Evolutionary conservation across 2,329 filamentous ascomycete genomes (phyloP).

Genomic region (Ceratocystis destructans): DNA sequence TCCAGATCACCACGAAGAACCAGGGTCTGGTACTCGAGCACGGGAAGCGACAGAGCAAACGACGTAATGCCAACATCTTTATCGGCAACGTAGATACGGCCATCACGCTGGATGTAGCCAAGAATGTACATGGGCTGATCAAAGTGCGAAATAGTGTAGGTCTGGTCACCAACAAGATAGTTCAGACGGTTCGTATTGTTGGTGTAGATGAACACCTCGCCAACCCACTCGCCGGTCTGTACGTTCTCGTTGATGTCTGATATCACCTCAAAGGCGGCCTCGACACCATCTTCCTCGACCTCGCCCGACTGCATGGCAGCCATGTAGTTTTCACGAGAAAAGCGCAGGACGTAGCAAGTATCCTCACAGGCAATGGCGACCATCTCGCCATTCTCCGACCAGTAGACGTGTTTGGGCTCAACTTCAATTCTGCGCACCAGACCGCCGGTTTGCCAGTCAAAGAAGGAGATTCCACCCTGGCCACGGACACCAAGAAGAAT

Average conservation of each 20-base stretch:
- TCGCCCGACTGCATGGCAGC: conserved; percentile 70
- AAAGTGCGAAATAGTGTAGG: conserved; percentile 94
- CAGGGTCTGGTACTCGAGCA: conserved; percentile 93
- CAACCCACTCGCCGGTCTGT: conserved; percentile 91
- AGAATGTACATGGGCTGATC: conserved; percentile 91
- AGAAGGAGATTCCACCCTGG: conserved; percentile 87
- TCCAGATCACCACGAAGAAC: conserved; percentile 92
- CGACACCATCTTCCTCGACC: conserved; percentile 81
- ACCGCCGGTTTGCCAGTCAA: conserved; percentile 84
- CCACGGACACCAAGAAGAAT: conserved; percentile 87
- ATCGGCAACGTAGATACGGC: conserved; percentile 86
- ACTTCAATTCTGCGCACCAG: conserved; percentile 86
- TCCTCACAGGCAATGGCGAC: conserved; percentile 89
- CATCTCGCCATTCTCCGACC: conserved; percentile 92
- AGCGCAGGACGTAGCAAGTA: conserved; percentile 85
- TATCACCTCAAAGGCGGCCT: conserved; percentile 89
- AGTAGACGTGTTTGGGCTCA: conserved; percentile 66
- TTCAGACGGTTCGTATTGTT: conserved; percentile 93
- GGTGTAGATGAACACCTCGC: conserved; percentile 98
- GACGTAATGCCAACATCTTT: conserved; percentile 90
- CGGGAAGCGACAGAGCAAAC: conserved; percentile 77
- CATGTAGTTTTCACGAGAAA: conserved; percentile 76
- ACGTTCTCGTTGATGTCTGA: conserved; percentile 91
- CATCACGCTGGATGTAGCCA: conserved; percentile 89
- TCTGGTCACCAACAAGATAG: conserved; percentile 95